These are phyloP conservation scores for Eleusine coracana DNA, from an alignment of 176 grass and related monocot genomes.

Conservation along the genomic window DNA sequence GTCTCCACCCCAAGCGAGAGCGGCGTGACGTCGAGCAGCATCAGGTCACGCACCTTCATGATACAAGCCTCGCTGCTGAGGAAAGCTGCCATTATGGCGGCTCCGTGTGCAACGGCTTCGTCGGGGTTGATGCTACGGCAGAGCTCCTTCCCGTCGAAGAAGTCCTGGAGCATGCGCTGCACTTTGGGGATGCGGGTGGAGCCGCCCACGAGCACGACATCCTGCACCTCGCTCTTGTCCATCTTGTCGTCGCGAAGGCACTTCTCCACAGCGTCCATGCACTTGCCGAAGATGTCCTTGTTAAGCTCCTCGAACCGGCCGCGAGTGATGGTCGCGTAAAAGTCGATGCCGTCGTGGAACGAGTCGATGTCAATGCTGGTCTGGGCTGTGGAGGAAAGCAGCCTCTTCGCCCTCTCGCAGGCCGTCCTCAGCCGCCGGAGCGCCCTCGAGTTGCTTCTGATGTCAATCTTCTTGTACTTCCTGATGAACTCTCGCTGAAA, in stretches of 20 bases:
- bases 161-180: slow-evolving; percentile 36
- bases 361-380: slow-evolving; percentile 57
- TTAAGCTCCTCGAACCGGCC: slow-evolving; percentile 54
- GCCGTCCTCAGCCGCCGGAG: slow-evolving; percentile 40
- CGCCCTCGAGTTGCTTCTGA: slow-evolving; percentile 47
- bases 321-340: slow-evolving; percentile 37
- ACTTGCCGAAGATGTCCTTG: slow-evolving; percentile 54
- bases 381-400: slow-evolving; percentile 39
- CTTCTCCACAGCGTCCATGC: slow-evolving; percentile 45
- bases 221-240: slow-evolving; percentile 46
- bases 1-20: slow-evolving; percentile 39
- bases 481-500: slow-evolving; percentile 51
- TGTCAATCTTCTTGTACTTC: slow-evolving; percentile 48
- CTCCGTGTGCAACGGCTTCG: slow-evolving; percentile 54
- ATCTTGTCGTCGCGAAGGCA: slow-evolving; percentile 51
- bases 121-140: slow-evolving; percentile 60
- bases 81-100: slow-evolving; percentile 51
- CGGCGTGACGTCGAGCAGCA: slow-evolving; percentile 42
- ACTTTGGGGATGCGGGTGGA: slow-evolving; percentile 63
- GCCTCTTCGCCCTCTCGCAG: slow-evolving; percentile 67
- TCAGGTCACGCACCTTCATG: slow-evolving; percentile 17
- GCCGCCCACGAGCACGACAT: slow-evolving; percentile 59
- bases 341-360: slow-evolving; percentile 44
- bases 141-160: slow-evolving; percentile 58
- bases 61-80: slow-evolving; percentile 11